phyloP scores from a whole-genome alignment of 2,329 filamentous ascomycete species.

The Zasmidium citrigriseum region DNA sequence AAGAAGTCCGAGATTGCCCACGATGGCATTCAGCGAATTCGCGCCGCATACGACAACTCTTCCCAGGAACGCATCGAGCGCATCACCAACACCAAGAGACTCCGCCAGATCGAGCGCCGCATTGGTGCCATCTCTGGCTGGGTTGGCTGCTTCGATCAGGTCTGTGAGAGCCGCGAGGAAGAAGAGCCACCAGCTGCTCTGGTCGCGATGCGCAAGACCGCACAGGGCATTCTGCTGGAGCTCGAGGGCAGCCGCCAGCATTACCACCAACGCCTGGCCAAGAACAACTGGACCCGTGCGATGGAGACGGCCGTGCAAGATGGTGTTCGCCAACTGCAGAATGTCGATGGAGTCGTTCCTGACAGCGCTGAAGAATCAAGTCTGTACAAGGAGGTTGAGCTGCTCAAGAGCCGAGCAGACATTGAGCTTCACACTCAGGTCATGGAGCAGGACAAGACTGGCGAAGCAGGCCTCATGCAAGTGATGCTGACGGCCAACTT shows the following conservation, averaged over 20 bases:
- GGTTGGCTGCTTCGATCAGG: constrained; percentile 86
- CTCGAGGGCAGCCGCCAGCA: constrained; percentile 88
- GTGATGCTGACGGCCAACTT: constrained; percentile 87
- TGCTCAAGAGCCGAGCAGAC: constrained; percentile 80
- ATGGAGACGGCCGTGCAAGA: constrained; percentile 87
- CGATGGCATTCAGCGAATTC: constrained; percentile 78
- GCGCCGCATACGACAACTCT: constrained; percentile 81
- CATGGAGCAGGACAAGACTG: constrained; percentile 78
- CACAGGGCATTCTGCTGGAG: constrained; percentile 83
- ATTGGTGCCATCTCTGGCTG: constrained; percentile 86
- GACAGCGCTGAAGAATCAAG: constrained; percentile 64
- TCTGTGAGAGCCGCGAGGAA: constrained; percentile 71
- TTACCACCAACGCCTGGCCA: constrained; percentile 79
- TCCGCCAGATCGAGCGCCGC: constrained; percentile 79
- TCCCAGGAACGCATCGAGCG: constrained; percentile 76
- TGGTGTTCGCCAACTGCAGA: constrained; percentile 74
- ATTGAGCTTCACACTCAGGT: constrained; percentile 76
- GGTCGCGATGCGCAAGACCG: constrained; percentile 78
- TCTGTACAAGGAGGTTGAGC: constrained; percentile 78
- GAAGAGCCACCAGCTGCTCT: constrained; percentile 68
- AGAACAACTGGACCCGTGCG: constrained; percentile 81
- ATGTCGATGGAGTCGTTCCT: constrained; percentile 63
- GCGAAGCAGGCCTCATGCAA: constrained; percentile 77
- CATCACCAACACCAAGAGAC: constrained; percentile 74
- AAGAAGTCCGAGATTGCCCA: constrained; percentile 75